Percentiles rank a stretch among this genome's conserved stretches.
Conservation (phyloP, 176 grass and related monocot species). For the Eleusine indica region DNA sequence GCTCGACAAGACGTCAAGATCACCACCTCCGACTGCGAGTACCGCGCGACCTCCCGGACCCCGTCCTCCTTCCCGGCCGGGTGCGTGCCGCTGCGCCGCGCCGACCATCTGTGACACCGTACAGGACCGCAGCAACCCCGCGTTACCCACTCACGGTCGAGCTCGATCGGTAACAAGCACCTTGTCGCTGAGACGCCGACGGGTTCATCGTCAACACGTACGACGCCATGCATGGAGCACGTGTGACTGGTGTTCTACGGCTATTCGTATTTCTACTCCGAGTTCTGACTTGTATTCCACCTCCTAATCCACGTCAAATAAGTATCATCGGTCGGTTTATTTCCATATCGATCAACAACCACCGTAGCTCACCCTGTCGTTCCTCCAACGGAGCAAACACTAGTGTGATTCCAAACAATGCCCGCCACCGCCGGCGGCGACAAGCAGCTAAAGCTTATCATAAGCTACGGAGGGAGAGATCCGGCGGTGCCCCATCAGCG, state of each 20-base stretch:
- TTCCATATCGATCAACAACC: too few species aligned
- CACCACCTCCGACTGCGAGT: conserved; percentile 42
- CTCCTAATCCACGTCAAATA: too few species aligned
- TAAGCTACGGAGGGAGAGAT: conserved; percentile 15
- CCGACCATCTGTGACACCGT: conserved; percentile 34
- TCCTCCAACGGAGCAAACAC: too few species aligned
- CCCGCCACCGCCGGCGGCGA: not conserved
- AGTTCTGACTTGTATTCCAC: too few species aligned
- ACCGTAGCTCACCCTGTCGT: too few species aligned
- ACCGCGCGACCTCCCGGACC: conserved; percentile 51
- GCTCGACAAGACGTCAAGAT: conserved; percentile 21
- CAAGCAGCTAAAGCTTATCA: not conserved
- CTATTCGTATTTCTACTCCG: not conserved
- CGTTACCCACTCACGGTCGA: conserved; percentile 22
- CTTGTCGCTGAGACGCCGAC: conserved; percentile 9
- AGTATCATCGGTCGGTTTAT: too few species aligned
- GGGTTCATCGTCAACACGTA: conserved; percentile 58
- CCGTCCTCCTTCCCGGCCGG: conserved; percentile 47
- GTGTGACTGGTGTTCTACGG: conserved; percentile 24
- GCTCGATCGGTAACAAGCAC: not conserved
- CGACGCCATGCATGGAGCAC: conserved; percentile 50
- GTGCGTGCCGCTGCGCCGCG: conserved; percentile 57
- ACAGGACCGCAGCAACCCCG: conserved; percentile 47
- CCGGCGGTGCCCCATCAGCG: not conserved
- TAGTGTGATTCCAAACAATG: too few species aligned